phyloP scores from a whole-genome alignment of 2,329 filamentous ascomycete species.

The Cladosporium oxysporum region DNA sequence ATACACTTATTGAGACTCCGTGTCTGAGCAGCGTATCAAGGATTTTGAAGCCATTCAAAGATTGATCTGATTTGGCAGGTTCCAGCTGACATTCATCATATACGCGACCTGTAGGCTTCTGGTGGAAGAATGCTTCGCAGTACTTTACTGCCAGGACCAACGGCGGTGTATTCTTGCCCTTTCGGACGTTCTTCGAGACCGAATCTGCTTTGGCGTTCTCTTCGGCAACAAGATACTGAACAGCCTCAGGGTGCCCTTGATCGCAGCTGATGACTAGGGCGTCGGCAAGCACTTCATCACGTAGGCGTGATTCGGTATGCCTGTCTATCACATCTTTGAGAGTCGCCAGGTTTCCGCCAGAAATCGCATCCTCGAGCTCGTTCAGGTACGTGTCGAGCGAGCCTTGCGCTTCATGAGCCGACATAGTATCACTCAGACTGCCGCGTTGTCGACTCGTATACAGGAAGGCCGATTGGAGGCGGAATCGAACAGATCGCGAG shows the following conservation, averaged over 20 bases:
- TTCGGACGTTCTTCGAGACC: background rate
- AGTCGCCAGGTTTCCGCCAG: background rate
- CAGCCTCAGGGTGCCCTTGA: constrained; percentile 4
- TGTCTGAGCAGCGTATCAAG: background rate
- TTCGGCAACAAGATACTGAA: background rate
- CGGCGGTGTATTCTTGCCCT: background rate
- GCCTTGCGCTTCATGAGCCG: background rate
- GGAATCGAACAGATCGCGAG: background rate
- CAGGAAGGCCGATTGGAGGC: background rate
- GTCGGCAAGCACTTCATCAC: constrained; percentile 17
- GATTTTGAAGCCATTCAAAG: too few species aligned
- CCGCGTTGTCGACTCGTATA: too few species aligned
- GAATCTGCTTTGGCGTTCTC: background rate
- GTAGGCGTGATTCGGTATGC: background rate
- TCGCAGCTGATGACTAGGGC: constrained; percentile 18
- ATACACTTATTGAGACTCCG: background rate
- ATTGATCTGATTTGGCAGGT: background rate
- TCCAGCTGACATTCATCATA: background rate
- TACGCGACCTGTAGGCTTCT: background rate
- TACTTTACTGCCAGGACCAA: background rate
- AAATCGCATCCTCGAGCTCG: background rate
- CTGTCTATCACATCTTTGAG: background rate
- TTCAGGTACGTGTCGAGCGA: background rate
- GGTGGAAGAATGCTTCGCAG: background rate
- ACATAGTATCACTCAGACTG: background rate